Evolutionary conservation across 768 basidiomycete genomes (phyloP), one percentile per base, ranked within the genome.

Genomic region (Clitopilus hobsonii): DNA sequence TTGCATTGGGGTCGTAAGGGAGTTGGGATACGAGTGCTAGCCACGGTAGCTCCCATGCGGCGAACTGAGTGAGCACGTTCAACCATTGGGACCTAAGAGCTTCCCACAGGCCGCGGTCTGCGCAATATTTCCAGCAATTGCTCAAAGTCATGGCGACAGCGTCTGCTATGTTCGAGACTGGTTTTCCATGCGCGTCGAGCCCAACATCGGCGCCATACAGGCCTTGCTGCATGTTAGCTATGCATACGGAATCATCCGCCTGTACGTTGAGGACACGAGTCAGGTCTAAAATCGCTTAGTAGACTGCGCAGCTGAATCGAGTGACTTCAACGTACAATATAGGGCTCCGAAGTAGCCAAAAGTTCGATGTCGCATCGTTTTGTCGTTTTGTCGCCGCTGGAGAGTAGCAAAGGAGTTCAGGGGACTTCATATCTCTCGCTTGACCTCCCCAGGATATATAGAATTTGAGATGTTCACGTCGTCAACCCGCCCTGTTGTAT

Each of bases 11-110:
- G 8, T 77, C 77, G 24, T 77, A 81, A 0, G 78, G 80, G n/a
- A 81, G 70, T 45, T 78, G 78, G 0, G 78, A 77, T n/a, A 80
- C 63, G 6, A 81, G 57, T 0, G 79, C 76, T 10, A 81, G 69
- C 69, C 75, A 79, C 6, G 79, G 79, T 5, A 81, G 54, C 2
- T 80, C 64, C 79, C 79, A 81, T 0, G 75, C 58, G 10, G 68
- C 65, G 58, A 73, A 78, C 47, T 74, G 65, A 38, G 74, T 72
- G 6, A 67, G 69, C 55, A 72, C 72, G 6, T 59, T 51, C 0
- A 65, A 58, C 73, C 72, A 73, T 45, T 8, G 56, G 18, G 55
- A 68, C 13, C 62, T 55, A 49, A 65, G n/a, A n/a, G n/a, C n/a
- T n/a, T n/a, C n/a, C n/a, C n/a, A n/a, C n/a, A n/a, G 63, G 28